Evolutionary conservation across 1,284 basidiomycete species (phyloP), one percentile per base, ranked within the genome.

Genomic region (Psilocybe mexicana): DNA sequence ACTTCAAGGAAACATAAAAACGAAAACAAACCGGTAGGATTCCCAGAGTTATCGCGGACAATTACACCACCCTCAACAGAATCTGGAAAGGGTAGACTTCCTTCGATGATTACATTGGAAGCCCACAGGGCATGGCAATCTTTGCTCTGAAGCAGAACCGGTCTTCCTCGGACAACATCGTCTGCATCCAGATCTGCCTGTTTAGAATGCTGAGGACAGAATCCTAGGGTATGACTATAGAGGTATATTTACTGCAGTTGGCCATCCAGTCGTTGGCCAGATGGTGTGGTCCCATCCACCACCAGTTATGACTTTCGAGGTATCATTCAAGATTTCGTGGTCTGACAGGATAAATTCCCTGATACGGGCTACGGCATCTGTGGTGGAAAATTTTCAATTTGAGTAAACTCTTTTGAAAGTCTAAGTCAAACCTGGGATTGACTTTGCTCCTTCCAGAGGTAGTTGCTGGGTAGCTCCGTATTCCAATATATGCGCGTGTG

Each of bases 221-320:
- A 1, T 8, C 36, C 44, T 49, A 54, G 55, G 52, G 59, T 3
- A 52, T 43, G 40, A 36, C 45, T 52, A 52, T 7, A 40, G 38
- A 33, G 5, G 52, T n/a, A n/a, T 36, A 63, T 85, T 61, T 64
- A 93, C 92, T 58, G 88, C 86, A 40, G 83, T 87, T 11, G 95
- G 94, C 79, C 90, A 94, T 38, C 77, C 74, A 49, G 80, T 75
- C 23, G 74, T 75, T 0, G 83, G 74, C 89, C 88, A 91, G 51
- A 79, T 74, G 10, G 93, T 96, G 72, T 97, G 94, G 71, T 97
- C 93, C 94, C 94, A 97, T 2, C 93, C 94, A 71, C 90, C 86
- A 1, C 94, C 94, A 59, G 88, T 82, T 36, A 96, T 81, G 72
- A 87, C 88, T 55, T 81, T 83, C 11, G 83, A 79, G 28, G 75